These are phyloP conservation scores for Cadophora gregata DNA, from an alignment of 2,329 filamentous ascomycete species.

Conservation along the genomic window DNA sequence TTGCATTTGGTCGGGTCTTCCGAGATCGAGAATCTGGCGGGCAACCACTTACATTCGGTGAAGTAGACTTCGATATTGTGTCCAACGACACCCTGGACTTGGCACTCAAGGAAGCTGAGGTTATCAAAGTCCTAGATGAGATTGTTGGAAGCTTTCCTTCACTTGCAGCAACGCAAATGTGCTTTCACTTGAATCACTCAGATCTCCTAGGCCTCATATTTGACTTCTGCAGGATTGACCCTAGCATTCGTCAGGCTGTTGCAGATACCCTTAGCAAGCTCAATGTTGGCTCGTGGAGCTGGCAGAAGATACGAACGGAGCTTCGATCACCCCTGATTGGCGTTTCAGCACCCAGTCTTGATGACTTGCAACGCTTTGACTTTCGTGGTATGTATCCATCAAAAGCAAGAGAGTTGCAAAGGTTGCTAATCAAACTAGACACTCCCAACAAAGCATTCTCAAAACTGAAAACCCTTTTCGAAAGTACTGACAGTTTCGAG, in stretches of 20 bases:
- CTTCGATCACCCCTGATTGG: constrained; percentile 82
- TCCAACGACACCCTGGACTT: constrained; percentile 81
- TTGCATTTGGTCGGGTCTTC: constrained; percentile 87
- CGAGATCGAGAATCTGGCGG: constrained; percentile 79
- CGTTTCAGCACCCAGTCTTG: constrained; percentile 85
- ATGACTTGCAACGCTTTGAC: constrained; percentile 89
- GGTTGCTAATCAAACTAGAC: constrained; percentile 47
- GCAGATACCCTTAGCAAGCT: constrained; percentile 88
- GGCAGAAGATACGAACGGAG: constrained; percentile 82
- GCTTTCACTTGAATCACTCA: constrained; percentile 89
- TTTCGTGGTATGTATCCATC: constrained; percentile 68
- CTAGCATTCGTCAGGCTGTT: constrained; percentile 69
- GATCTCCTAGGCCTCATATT: constrained; percentile 87
- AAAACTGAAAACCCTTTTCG: constrained; percentile 64
- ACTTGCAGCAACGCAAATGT: constrained; percentile 74
- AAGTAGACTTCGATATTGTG: constrained; percentile 97
- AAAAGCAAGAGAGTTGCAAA: constrained; percentile 19
- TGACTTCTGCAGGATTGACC: constrained; percentile 82
- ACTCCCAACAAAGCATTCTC: constrained; percentile 62
- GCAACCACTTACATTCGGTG: constrained; percentile 81
- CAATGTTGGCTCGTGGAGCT: constrained; percentile 80
- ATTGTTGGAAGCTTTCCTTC: constrained; percentile 82
- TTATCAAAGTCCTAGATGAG: constrained; percentile 93
- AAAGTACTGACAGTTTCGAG: constrained; percentile 71
- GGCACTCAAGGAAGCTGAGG: constrained; percentile 89